Evolutionary conservation across 148 eudicot genomes (phyloP).

Genomic region (Polygonum aviculare): DNA sequence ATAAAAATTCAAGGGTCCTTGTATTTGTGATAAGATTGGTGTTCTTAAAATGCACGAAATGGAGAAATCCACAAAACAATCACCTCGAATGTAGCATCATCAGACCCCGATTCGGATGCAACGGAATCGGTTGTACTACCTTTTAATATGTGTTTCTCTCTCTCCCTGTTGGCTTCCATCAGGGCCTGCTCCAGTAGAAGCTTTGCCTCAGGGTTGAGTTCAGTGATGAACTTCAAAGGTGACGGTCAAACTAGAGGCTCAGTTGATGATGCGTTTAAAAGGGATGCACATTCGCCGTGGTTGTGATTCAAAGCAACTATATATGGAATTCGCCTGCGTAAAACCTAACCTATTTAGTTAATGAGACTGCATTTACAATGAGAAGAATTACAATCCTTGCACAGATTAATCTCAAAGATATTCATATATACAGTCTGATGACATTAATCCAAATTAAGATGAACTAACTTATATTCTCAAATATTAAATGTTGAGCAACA

Average conservation of each 20-base stretch:
- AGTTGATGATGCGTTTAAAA: conserved; percentile 80
- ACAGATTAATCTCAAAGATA: background rate
- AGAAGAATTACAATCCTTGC: background rate
- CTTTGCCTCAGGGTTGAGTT: conserved; percentile 85
- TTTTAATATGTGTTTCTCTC: conserved; percentile 79
- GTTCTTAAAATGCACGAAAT: background rate
- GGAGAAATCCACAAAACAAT: background rate
- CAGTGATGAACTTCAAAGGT: conserved; percentile 86
- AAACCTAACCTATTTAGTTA: background rate
- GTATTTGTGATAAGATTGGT: conserved; percentile 19
- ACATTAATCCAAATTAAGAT: background rate
- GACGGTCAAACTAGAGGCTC: conserved; percentile 99
- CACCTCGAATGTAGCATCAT: conserved; percentile 82
- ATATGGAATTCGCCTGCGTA: conserved; percentile 86
- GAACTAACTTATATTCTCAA: background rate
- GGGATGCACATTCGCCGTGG: conserved; percentile 66
- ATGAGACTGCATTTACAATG: background rate
- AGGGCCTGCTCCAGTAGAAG: conserved; percentile 66
- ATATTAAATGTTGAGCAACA: background rate
- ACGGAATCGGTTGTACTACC: conserved; percentile 37
- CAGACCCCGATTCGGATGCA: conserved; percentile 45
- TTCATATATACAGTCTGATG: background rate
- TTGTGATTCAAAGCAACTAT: conserved; percentile 65
- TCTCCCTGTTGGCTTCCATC: conserved; percentile 85
- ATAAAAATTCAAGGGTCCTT: too few relatives aligned